Percentiles rank a stretch among this genome's conserved stretches.
Conservation (phyloP, 768 basidiomycete species). For the Ephemerocybe angulata region DNA sequence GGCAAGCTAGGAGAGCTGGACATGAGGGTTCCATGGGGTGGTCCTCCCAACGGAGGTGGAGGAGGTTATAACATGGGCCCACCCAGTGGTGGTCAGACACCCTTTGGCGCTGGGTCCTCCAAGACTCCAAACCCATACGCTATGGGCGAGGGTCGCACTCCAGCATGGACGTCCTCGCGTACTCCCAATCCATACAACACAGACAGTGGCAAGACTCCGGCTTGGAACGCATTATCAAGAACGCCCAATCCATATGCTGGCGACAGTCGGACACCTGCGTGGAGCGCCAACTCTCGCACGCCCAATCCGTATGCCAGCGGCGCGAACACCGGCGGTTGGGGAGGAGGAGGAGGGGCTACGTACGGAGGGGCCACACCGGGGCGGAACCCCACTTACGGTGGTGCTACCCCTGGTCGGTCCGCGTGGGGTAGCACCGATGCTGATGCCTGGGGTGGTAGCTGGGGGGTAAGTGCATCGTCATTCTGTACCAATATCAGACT, state of each 20-base stretch:
- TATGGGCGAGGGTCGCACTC: constrained; percentile 49
- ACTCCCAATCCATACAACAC: constrained; percentile 72
- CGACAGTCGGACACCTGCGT: constrained; percentile 67
- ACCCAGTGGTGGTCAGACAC: constrained; percentile 29
- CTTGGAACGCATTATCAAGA: constrained; percentile 58
- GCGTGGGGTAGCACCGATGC: constrained; percentile 23
- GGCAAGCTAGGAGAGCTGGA: constrained; percentile 53
- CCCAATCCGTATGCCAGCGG: constrained; percentile 71
- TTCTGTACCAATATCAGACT: background rate
- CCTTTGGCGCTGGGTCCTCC: constrained; percentile 25
- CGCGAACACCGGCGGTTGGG: constrained; percentile 25
- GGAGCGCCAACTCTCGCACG: constrained; percentile 58
- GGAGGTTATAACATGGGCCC: constrained; percentile 22
- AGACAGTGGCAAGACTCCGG: constrained; percentile 58
- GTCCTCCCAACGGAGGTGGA: constrained; percentile 32
- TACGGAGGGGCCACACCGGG: constrained; percentile 50
- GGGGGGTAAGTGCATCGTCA: constrained; percentile 15
- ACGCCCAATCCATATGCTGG: constrained; percentile 71
- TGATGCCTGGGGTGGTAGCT: constrained; percentile 9
- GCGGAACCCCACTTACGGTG: constrained; percentile 30
- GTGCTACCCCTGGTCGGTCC: constrained; percentile 33
- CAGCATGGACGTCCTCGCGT: constrained; percentile 54
- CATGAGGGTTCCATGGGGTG: constrained; percentile 14
- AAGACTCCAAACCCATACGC: constrained; percentile 72
- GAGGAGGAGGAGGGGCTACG: constrained; percentile 28